Conservation (phyloP, 306 rosid genomes). For the Cucumis cinereus region DNA sequence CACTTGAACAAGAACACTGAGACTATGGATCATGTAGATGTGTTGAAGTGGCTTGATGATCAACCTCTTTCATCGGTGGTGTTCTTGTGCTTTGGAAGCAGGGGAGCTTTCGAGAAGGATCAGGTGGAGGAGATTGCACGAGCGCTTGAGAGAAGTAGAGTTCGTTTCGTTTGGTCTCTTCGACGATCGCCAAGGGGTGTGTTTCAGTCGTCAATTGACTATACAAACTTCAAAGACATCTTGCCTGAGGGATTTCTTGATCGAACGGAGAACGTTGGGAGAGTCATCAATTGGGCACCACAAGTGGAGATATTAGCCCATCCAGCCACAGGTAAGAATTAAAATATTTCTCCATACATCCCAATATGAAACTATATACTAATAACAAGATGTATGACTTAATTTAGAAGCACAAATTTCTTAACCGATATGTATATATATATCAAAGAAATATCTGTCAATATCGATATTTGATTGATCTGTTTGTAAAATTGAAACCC, state of each 20-base stretch:
- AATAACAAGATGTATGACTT: too few relatives aligned
- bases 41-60: constrained; percentile 18
- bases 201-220: neutral
- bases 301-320: neutral
- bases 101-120: constrained; percentile 6
- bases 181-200: neutral
- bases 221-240: neutral
- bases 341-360: too few relatives aligned
- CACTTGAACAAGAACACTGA: neutral
- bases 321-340: too few relatives aligned
- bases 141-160: constrained; percentile 11
- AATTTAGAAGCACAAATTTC: too few relatives aligned
- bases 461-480: too few relatives aligned
- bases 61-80: constrained; percentile 15
- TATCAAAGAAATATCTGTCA: too few relatives aligned
- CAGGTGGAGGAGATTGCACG: constrained; percentile 14
- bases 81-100: constrained; percentile 25
- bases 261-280: constrained; percentile 8
- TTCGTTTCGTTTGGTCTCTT: neutral
- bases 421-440: neutral
- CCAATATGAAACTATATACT: too few relatives aligned
- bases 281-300: constrained; percentile 17
- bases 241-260: constrained; percentile 2
- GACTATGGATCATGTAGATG: neutral
- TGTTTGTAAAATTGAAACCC: neutral